Evolutionary conservation across 345 rosid species (phyloP).

Genomic region (Firmiana major): DNA sequence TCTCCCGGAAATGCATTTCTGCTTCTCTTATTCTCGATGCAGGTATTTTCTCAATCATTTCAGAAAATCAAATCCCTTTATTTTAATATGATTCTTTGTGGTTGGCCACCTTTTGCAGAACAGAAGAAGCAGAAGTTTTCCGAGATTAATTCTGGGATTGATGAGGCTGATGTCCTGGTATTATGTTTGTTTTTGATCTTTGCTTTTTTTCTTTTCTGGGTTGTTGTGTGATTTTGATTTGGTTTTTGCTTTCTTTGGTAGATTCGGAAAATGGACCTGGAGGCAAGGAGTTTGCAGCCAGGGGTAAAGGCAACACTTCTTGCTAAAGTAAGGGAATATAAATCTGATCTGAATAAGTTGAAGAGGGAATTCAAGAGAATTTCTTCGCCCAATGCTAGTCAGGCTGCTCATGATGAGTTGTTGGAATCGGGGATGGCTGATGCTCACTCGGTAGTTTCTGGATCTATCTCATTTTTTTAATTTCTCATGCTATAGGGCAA

Average conservation of each 20-base stretch:
- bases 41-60: slow-evolving; percentile 32
- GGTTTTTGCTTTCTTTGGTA: slow-evolving; percentile 9
- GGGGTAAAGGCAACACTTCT: slow-evolving; percentile 72
- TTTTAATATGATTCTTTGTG: background rate
- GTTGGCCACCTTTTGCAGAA: slow-evolving; percentile 33
- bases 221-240: background rate
- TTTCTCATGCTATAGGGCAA: background rate
- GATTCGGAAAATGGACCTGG: slow-evolving; percentile 89
- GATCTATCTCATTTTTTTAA: background rate
- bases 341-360: slow-evolving; percentile 70
- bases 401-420: slow-evolving; percentile 56
- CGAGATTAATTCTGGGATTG: slow-evolving; percentile 70
- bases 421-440: slow-evolving; percentile 60
- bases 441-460: slow-evolving; percentile 37
- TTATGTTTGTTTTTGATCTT: background rate
- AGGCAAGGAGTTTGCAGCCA: slow-evolving; percentile 83
- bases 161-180: slow-evolving; percentile 88
- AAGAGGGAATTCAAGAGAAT: slow-evolving; percentile 72
- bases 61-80: background rate
- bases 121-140: slow-evolving; percentile 48
- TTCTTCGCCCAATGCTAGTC: slow-evolving; percentile 42
- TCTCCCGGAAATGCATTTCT: slow-evolving; percentile 69
- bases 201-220: background rate
- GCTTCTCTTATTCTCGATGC: slow-evolving; percentile 47
- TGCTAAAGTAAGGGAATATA: slow-evolving; percentile 83